Conservation (phyloP, 805 yeast genomes). For the Lipomyces orientalis region DNA sequence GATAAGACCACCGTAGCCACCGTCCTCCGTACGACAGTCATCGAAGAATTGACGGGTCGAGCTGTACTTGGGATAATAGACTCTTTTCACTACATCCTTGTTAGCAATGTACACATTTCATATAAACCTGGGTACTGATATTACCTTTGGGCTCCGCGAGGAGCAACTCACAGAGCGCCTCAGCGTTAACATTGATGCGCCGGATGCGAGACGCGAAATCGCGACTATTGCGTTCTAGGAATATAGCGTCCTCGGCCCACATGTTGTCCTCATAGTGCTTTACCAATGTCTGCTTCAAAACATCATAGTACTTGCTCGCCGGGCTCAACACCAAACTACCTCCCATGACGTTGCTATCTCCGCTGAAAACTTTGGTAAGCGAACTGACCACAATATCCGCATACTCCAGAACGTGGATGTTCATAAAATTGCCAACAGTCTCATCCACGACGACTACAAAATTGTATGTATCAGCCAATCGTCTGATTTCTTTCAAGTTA, state of each 20-base stretch:
- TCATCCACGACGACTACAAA: constrained; percentile 91
- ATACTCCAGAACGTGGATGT: constrained; percentile 77
- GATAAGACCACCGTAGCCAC: constrained; percentile 86
- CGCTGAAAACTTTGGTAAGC: constrained; percentile 88
- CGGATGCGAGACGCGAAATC: constrained; percentile 73
- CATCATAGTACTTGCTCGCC: constrained; percentile 55
- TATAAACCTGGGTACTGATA: neutral
- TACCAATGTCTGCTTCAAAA: constrained; percentile 56
- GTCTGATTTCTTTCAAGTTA: constrained; percentile 66
- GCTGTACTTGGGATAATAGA: constrained; percentile 72
- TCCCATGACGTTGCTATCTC: constrained; percentile 95
- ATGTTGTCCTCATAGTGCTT: constrained; percentile 73
- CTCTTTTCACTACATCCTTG: constrained; percentile 51
- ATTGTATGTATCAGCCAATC: constrained; percentile 68
- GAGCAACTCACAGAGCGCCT: constrained; percentile 47
- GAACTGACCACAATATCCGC: constrained; percentile 89
- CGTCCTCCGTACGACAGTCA: constrained; percentile 61
- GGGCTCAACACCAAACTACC: constrained; percentile 85
- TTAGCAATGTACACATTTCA: neutral
- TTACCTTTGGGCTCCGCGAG: constrained; percentile 23
- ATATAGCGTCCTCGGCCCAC: constrained; percentile 95
- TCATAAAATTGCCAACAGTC: constrained; percentile 89
- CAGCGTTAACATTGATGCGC: constrained; percentile 50
- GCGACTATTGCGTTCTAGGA: constrained; percentile 89
- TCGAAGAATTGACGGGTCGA: constrained; percentile 70